Percentiles rank a stretch among this genome's conserved stretches.
Evolutionary conservation across 345 rosid species (phyloP).

Genomic region (Populus davidiana): DNA sequence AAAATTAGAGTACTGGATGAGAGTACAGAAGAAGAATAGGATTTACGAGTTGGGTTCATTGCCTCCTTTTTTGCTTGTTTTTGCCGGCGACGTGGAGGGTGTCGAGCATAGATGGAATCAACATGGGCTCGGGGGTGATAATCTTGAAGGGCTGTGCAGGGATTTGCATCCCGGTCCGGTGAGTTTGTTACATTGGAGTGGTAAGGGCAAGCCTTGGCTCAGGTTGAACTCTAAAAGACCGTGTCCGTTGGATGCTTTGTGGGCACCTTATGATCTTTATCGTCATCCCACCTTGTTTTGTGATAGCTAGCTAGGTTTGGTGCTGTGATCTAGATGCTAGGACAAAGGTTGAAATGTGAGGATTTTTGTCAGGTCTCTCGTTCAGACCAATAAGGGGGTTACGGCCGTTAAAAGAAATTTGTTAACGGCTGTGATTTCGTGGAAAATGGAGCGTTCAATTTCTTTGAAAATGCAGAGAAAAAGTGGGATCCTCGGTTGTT

Average conservation of each 20-base stretch:
- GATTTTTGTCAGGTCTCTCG: not conserved
- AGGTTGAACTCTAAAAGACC: conserved; percentile 57
- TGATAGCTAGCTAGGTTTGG: conserved; percentile 47
- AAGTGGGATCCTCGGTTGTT: not conserved
- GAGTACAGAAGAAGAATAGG: conserved; percentile 57
- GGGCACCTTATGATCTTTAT: conserved; percentile 72
- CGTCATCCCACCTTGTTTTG: conserved; percentile 53
- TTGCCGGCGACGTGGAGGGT: conserved; percentile 73
- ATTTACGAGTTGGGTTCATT: conserved; percentile 84
- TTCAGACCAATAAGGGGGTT: not conserved
- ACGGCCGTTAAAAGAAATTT: not conserved
- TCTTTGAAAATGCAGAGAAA: not conserved
- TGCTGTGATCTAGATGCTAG: not conserved
- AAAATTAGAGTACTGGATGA: conserved; percentile 77
- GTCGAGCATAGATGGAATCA: conserved; percentile 92
- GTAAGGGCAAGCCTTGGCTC: conserved; percentile 89
- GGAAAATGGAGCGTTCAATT: not conserved
- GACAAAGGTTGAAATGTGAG: not conserved
- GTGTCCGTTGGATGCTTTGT: conserved; percentile 63
- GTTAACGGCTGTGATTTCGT: not conserved
- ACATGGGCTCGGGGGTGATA: conserved; percentile 88
- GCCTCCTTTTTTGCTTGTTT: conserved; percentile 80
- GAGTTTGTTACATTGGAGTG: conserved; percentile 89
- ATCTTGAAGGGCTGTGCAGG: conserved; percentile 66
- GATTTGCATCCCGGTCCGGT: conserved; percentile 74